Conservation (phyloP, 2,329 filamentous ascomycete genomes). For the Pyricularia pennisetigena region DNA sequence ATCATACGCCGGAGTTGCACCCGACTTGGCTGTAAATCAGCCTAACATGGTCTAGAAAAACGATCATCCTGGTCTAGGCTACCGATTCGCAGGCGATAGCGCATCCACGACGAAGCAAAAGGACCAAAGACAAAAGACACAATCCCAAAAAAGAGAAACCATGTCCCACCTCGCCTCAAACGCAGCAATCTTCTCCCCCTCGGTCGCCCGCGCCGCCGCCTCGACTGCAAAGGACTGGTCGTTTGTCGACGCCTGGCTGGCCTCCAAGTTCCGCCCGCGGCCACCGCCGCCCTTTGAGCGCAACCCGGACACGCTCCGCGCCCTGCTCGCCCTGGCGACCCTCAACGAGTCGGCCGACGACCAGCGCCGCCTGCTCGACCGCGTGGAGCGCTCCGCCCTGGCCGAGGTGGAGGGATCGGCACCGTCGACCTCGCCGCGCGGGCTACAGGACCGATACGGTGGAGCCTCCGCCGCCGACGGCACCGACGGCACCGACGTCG, state of each 20-base stretch:
- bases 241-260: conserved; percentile 76
- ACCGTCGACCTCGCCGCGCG: conserved; percentile 8
- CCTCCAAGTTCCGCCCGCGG: conserved; percentile 55
- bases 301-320: conserved; percentile 68
- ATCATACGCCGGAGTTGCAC: background rate
- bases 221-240: conserved; percentile 86
- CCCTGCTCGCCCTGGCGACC: conserved; percentile 62
- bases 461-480: background rate
- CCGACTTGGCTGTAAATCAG: background rate
- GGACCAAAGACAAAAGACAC: background rate
- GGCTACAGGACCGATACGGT: conserved; percentile 3
- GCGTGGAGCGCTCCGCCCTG: conserved; percentile 50
- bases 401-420: conserved; percentile 33
- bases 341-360: conserved; percentile 73
- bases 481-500: conserved; percentile 8
- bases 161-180: conserved; percentile 29
- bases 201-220: conserved; percentile 62
- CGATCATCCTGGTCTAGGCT: background rate
- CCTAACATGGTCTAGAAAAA: background rate
- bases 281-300: conserved; percentile 69
- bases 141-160: background rate
- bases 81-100: background rate
- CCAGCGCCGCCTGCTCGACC: conserved; percentile 46
- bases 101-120: background rate
- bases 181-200: conserved; percentile 57